A percentile compares a stretch with the other conserved stretches of the same genome.
Evolutionary conservation across 352 stramenopile species (phyloP).

Genomic region (Aphanomyces astaci): DNA sequence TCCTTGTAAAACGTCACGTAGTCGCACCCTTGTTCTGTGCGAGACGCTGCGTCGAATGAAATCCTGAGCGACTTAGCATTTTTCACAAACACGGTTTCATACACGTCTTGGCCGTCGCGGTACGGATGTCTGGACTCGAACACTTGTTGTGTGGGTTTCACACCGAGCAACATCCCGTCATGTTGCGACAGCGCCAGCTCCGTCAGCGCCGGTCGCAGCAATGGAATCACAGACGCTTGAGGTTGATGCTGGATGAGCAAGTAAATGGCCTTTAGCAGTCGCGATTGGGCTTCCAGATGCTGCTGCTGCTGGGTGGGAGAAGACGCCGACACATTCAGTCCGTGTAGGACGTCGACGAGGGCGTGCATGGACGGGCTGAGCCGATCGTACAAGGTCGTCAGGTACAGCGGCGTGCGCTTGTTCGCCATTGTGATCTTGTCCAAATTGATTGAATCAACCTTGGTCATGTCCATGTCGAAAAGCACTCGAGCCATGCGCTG

Average conservation of each 20-base stretch:
- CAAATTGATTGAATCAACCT: constrained; percentile 48
- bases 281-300: not conserved
- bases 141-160: constrained; percentile 42
- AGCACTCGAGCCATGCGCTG: constrained; percentile 44
- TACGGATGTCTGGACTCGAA: constrained; percentile 86
- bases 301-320: too few species aligned
- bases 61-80: constrained; percentile 53
- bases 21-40: constrained; percentile 64
- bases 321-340: too few species aligned
- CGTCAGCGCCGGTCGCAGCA: constrained; percentile 29
- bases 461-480: constrained; percentile 53
- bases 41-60: constrained; percentile 59
- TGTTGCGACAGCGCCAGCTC: constrained; percentile 39
- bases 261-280: constrained; percentile 33
- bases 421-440: constrained; percentile 42
- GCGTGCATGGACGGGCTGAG: not conserved
- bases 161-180: constrained; percentile 41
- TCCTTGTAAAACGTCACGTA: constrained; percentile 84
- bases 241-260: constrained; percentile 22
- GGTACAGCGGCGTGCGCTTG: too few species aligned
- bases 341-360: not conserved
- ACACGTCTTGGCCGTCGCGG: constrained; percentile 63
- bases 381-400: constrained; percentile 30
- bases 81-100: constrained; percentile 69
- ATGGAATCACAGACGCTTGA: constrained; percentile 17